Evolutionary conservation across 2,329 filamentous ascomycete genomes (phyloP).

Genomic region (Fusarium tanahbumbuense): DNA sequence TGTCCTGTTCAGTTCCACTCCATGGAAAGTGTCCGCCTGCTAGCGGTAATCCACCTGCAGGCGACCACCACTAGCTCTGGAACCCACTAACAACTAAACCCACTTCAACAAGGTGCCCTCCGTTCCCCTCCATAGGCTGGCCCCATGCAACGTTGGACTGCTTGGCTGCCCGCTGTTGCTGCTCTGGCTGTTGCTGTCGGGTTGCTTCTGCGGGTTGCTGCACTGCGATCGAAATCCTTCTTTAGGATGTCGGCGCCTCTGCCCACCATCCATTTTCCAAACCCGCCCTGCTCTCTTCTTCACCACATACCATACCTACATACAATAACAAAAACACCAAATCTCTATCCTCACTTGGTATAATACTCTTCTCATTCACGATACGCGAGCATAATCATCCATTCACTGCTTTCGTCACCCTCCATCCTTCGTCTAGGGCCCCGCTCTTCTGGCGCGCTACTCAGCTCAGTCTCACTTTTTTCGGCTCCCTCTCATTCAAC

Average conservation of each 20-base stretch:
- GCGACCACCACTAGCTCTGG: constrained; percentile 41
- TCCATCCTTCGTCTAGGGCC: constrained; percentile 20
- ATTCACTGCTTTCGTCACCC: constrained; percentile 23
- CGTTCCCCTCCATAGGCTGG: constrained; percentile 24
- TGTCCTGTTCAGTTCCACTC: constrained; percentile 2
- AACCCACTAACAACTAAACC: constrained; percentile 37
- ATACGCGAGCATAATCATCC: constrained; percentile 4
- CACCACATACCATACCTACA: constrained; percentile 16
- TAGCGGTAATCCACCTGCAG: constrained; percentile 48
- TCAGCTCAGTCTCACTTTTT: constrained; percentile 46
- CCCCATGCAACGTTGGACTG: constrained; percentile 48
- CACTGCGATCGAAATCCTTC: constrained; percentile 39
- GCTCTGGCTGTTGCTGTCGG: neutral
- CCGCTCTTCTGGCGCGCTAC: constrained; percentile 42
- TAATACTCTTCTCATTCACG: constrained; percentile 6
- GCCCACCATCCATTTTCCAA: constrained; percentile 38
- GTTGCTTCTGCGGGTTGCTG: neutral
- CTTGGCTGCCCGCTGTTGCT: constrained; percentile 11
- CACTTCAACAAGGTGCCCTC: constrained; percentile 28
- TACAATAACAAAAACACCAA: constrained; percentile 28
- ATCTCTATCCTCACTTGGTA: neutral
- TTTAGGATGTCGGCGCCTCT: constrained; percentile 41
- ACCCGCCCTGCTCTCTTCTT: constrained; percentile 14
- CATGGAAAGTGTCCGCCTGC: constrained; percentile 35
- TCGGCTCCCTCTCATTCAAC: constrained; percentile 44